Evolutionary conservation across 2,329 filamentous ascomycete species (phyloP), one percentile per base, ranked within the genome.

Genomic region (Nannizziopsis arthrosporioides): DNA sequence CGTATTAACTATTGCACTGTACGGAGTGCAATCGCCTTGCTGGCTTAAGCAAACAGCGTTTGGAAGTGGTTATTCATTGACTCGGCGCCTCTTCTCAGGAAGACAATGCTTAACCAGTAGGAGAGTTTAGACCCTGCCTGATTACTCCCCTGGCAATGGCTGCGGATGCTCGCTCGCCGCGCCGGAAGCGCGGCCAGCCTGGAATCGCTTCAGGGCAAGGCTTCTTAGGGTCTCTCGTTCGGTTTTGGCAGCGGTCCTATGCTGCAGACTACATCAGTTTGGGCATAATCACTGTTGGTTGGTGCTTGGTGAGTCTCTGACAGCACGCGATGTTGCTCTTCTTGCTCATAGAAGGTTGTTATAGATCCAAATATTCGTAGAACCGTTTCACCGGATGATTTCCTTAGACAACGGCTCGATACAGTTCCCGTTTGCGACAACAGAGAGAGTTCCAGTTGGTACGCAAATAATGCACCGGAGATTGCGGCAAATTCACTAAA

Each of bases 301-400:
- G 85, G 57, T 22, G 62, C 41, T 36, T 63, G 47, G 58, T 63
- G 39, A 49, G 57, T 54, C 56, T 19, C 42, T 42, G 30, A 15
- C 41, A 7, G 19, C 31, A 42, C 12, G 40, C 46, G 31, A 40
- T 47, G n/a, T 30, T 32, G 6, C 14, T 10, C 36, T 22, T 10
- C 18, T 9, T 40, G 15, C 47, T 45, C 17, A 51, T 30, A 11
- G 14, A n/a, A 22, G 19, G 17, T 17, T 12, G 40, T 41, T 49
- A 27, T 38, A 85, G 76, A 73, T 86, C 38, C 73, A 80, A 65
- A 70, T 84, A 57, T 73, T 84, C 55, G 75, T 85, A 57, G 81
- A 82, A 52, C 92, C 92, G 0, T 96, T 96, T 63, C 88, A 96
- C 64, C 87, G 86, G 68, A 84, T 95, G 79, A 96, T 98, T 69